These are phyloP conservation scores for Tricholoma matsutake DNA, from an alignment of 768 basidiomycete genomes.

Conservation along the genomic window DNA sequence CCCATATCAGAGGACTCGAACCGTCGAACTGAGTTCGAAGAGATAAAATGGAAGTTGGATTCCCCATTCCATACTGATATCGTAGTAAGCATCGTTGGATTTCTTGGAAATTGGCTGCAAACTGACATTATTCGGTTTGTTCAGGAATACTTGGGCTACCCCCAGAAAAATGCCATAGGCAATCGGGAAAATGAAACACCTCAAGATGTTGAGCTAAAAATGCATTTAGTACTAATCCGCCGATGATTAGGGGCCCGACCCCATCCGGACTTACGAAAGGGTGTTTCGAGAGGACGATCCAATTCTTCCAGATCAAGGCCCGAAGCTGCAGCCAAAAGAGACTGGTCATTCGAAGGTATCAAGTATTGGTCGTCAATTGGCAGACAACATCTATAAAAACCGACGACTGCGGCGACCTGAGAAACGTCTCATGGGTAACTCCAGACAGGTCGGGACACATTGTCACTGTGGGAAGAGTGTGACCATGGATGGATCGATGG, in stretches of 20 bases:
- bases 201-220: constrained; percentile 51
- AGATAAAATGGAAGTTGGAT: constrained; percentile 45
- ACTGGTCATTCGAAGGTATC: constrained; percentile 22
- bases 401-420: too few relatives aligned
- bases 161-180: constrained; percentile 68
- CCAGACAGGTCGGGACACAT: too few relatives aligned
- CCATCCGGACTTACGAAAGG: constrained; percentile 46
- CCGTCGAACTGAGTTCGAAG: constrained; percentile 51
- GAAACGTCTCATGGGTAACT: too few relatives aligned
- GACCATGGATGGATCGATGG: too few relatives aligned
- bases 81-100: neutral
- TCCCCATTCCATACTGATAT: constrained; percentile 60
- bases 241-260: neutral
- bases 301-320: constrained; percentile 68
- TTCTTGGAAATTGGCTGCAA: neutral
- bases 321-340: constrained; percentile 62
- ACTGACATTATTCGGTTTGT: constrained; percentile 59
- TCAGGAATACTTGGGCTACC: constrained; percentile 57
- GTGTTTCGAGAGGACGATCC: constrained; percentile 67
- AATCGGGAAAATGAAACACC: constrained; percentile 63
- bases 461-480: too few relatives aligned
- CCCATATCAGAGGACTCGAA: constrained; percentile 58
- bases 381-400: neutral
- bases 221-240: neutral
- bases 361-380: neutral